Conservation (phyloP, 1,284 basidiomycete genomes). For the Ustilago loliicola region DNA sequence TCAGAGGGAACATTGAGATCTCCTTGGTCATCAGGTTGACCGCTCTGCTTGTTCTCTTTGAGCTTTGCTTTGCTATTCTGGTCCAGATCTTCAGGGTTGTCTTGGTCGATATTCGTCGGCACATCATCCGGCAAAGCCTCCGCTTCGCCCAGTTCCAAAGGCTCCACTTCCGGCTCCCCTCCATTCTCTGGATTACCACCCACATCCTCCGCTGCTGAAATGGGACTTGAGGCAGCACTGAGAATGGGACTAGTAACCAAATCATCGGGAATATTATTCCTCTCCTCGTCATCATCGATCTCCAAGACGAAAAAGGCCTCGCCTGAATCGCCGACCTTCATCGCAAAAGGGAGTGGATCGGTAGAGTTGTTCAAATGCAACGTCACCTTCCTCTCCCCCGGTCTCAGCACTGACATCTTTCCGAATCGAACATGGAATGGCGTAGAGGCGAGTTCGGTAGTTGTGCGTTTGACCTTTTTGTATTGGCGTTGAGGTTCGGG, state of each 20-base stretch:
- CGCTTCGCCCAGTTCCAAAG: constrained; percentile 55
- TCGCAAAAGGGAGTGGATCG: constrained; percentile 85
- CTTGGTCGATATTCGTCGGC: constrained; percentile 9
- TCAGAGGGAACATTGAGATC: constrained; percentile 40
- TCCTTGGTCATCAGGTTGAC: constrained; percentile 29
- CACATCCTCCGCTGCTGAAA: constrained; percentile 20
- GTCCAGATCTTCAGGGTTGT: background rate
- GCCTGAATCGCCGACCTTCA: constrained; percentile 99
- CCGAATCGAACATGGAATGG: constrained; percentile 99
- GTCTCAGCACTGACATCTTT: constrained; percentile 94
- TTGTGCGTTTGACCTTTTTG: constrained; percentile 39
- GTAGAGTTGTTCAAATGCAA: constrained; percentile 65
- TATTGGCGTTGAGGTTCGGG: constrained; percentile 42
- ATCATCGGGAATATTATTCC: constrained; percentile 84
- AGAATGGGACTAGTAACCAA: constrained; percentile 87
- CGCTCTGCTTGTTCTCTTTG: constrained; percentile 33
- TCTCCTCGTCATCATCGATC: constrained; percentile 78
- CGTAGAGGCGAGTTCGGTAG: constrained; percentile 83
- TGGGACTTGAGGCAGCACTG: constrained; percentile 67
- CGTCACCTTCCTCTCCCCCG: constrained; percentile 87
- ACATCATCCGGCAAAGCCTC: constrained; percentile 7
- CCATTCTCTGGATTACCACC: background rate
- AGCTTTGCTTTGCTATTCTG: constrained; percentile 12
- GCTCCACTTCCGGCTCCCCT: constrained; percentile 47
- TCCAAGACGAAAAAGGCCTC: constrained; percentile 99